These are phyloP conservation scores for Oryza coarctata DNA, from an alignment of 176 grass and related monocot genomes.

Conservation along the genomic window DNA sequence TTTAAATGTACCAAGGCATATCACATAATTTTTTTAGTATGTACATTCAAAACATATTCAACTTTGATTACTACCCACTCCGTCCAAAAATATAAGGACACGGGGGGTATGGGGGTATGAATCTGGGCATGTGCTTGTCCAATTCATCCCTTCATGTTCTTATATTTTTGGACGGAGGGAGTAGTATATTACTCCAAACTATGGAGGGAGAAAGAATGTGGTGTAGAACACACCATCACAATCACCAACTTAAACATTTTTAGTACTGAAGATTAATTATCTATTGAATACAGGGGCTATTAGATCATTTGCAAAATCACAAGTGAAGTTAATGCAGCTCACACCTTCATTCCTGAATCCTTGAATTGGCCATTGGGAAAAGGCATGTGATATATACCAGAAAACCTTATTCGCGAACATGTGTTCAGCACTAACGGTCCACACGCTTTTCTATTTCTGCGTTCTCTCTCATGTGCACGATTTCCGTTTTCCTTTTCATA, in stretches of 20 bases:
- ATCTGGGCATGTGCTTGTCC: too few relatives aligned
- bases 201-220: not conserved
- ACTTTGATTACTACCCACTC: too few relatives aligned
- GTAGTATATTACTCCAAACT: not conserved
- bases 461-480: not conserved
- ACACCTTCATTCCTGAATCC: not conserved
- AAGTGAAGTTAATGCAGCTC: not conserved
- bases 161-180: not conserved
- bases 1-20: not conserved
- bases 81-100: not conserved
- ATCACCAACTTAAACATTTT: not conserved
- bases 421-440: not conserved
- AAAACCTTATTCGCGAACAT: not conserved
- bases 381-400: not conserved
- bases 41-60: too few relatives aligned
- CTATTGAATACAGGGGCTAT: not conserved
- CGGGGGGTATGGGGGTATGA: too few relatives aligned
- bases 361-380: not conserved
- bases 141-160: too few relatives aligned
- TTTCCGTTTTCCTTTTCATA: not conserved
- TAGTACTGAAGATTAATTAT: not conserved
- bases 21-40: not conserved
- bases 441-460: not conserved
- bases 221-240: not conserved
- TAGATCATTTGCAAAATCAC: not conserved